Evolutionary conservation across 192 early-diverging fungal species (phyloP).

Genomic region (Umbelopsis sp.): DNA sequence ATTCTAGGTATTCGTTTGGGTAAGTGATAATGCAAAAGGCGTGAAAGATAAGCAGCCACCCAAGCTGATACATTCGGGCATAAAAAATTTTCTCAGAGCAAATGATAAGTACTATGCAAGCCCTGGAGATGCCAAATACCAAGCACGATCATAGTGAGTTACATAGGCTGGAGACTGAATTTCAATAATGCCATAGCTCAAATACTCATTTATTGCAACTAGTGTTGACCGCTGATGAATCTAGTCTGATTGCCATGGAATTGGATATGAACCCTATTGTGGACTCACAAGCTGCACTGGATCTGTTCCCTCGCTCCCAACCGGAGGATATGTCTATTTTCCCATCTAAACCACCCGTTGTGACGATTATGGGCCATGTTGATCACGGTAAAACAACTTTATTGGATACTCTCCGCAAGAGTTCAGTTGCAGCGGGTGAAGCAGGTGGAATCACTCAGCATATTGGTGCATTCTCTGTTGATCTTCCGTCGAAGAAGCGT

Average conservation of each 20-base stretch:
- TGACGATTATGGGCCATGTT: slow-evolving; percentile 98
- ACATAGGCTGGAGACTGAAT: too few species aligned
- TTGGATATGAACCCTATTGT: slow-evolving; percentile 87
- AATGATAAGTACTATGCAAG: slow-evolving; percentile 70
- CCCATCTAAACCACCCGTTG: slow-evolving; percentile 83
- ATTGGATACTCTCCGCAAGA: slow-evolving; percentile 88
- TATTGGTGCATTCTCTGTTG: slow-evolving; percentile 93
- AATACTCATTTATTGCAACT: background rate
- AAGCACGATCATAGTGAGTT: slow-evolving; percentile 68
- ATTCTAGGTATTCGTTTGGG: slow-evolving; percentile 75
- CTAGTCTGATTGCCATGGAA: slow-evolving; percentile 84
- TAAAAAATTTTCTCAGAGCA: slow-evolving; percentile 39
- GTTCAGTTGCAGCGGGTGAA: slow-evolving; percentile 89
- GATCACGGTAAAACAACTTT: slow-evolving; percentile 97
- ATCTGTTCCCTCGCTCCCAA: slow-evolving; percentile 61
- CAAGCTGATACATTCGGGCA: too few species aligned
- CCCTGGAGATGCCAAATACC: slow-evolving; percentile 81
- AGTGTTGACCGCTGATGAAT: slow-evolving; percentile 84
- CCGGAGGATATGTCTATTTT: slow-evolving; percentile 76
- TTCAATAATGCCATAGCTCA: too few species aligned
- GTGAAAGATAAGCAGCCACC: background rate
- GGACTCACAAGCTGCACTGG: slow-evolving; percentile 50
- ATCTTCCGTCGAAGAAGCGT: slow-evolving; percentile 63
- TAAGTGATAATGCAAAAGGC: slow-evolving; percentile 21
- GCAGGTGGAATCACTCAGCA: slow-evolving; percentile 98